Conservation (phyloP, 176 grass and related monocot species). For the Ensete glaucum region DNA sequence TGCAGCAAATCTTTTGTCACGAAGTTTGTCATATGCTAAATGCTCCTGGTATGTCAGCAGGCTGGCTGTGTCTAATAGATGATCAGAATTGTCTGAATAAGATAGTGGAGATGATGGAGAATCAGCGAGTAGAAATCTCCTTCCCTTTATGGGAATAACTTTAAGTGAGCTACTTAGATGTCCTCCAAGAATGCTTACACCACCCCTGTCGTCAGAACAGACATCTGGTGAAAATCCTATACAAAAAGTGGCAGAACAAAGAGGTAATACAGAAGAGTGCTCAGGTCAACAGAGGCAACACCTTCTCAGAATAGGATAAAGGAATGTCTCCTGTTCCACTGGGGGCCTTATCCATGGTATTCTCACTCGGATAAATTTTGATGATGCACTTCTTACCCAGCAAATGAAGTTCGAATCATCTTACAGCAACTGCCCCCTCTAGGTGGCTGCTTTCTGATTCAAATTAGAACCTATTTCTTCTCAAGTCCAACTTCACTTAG, state of each 20-base stretch:
- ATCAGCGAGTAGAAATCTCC: constrained; percentile 46
- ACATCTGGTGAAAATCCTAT: constrained; percentile 16
- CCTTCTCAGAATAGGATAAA: constrained; percentile 84
- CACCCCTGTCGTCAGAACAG: constrained; percentile 37
- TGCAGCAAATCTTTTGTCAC: constrained; percentile 25
- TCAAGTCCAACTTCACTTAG: no score
- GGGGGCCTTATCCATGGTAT: constrained; percentile 26
- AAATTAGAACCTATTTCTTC: no score
- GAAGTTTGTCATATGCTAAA: constrained; percentile 30
- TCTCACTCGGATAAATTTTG: constrained; percentile 30
- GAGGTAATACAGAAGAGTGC: background rate
- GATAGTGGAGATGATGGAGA: constrained; percentile 52
- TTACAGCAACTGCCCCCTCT: constrained; percentile 45
- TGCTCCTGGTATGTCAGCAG: constrained; percentile 24
- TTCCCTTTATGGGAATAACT: constrained; percentile 91
- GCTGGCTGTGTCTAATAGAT: constrained; percentile 19
- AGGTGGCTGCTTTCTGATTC: constrained; percentile 7
- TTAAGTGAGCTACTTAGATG: constrained; percentile 61
- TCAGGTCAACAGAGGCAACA: constrained; percentile 15
- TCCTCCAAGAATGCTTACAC: constrained; percentile 82
- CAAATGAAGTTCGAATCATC: constrained; percentile 54
- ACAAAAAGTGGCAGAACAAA: background rate
- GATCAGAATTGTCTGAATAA: constrained; percentile 32
- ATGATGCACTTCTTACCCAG: constrained; percentile 27
- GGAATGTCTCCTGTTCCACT: constrained; percentile 30